Base-by-base conservation (phyloP, 2,329 filamentous ascomycete genomes). In the Nemania serpens region DNA sequence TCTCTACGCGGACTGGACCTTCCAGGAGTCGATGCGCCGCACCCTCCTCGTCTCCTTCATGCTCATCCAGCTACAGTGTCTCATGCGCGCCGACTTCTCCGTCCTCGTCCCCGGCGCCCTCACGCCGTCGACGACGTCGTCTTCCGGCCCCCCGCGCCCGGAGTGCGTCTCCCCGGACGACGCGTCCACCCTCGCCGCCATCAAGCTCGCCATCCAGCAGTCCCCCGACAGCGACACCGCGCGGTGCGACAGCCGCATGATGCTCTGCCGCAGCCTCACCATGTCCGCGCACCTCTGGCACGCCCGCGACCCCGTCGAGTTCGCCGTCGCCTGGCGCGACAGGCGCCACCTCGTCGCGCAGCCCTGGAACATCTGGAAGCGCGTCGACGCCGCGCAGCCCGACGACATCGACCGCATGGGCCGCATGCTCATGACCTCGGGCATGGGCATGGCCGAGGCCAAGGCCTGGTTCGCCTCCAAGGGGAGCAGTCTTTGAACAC, bases 251-350 rank as follows among this genome's bases (percentile, higher is more conserved):
- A 2, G 54, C 1, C 48, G 55, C 2, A 11, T 64, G 43, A 6
- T 55, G 5, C 51, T 61, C 42, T 66, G 65, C 55, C 56, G 50
- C 5, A 42, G 45, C 37, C 49, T 67, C 17, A 67, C 64, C 45
- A 52, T 67, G n/a, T 67, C 65, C 1, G 58, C 65, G n/a, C 62
- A 66, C 25, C 52, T 67, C 1, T 67, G 65, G 65, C 43, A 51
- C n/a, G 55, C 65, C 13, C 53, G 57, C 2, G 64, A 66, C 13
- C 25, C 63, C 10, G 43, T 63, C 48, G 55, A 52, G 10, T 67
- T 67, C 25, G 65, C 65, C 33, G 39, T 62, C 45, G 65, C 65
- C 10, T 67, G 65, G 65, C 52, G 64, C 6, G 53, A 53, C 15
- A 55, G 56, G 12, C n/a, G 34, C 4, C 63, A 63, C n/a, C 48